Evolutionary conservation across 495 filamentous ascomycete genomes (phyloP).

Genomic region (Hypoxylon subgilvum): DNA sequence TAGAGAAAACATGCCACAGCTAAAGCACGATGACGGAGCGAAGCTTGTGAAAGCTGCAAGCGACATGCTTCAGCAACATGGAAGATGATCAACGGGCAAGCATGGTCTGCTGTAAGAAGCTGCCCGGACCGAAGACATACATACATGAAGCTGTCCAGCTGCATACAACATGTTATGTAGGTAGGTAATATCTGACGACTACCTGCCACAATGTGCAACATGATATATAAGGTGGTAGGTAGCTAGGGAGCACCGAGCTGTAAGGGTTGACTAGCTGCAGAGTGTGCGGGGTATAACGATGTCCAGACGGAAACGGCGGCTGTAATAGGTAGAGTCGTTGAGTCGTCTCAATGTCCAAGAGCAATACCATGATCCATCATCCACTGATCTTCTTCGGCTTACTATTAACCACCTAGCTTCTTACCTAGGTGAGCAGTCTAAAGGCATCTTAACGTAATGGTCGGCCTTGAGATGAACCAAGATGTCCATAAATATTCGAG

Average conservation of each 20-base stretch:
- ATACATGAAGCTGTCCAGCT: background rate
- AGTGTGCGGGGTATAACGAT: constrained; percentile 13
- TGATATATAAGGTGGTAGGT: background rate
- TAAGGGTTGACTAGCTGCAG: too few relatives aligned
- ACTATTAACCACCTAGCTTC: constrained; percentile 7
- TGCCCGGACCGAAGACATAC: constrained; percentile 3
- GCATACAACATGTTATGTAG: background rate
- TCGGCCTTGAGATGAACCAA: too few relatives aligned
- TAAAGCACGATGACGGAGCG: constrained; percentile 41
- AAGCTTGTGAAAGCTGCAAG: constrained; percentile 31
- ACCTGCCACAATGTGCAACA: background rate
- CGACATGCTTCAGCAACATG: constrained; percentile 1
- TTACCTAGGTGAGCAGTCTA: background rate
- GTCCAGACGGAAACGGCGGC: background rate
- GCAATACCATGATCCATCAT: background rate
- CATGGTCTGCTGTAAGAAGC: constrained; percentile 5
- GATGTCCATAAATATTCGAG: background rate
- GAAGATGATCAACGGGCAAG: constrained; percentile 17
- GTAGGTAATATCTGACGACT: constrained; percentile 1
- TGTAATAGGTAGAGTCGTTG: background rate
- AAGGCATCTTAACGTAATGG: too few relatives aligned
- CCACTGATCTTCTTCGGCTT: background rate
- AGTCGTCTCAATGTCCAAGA: background rate
- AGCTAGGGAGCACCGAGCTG: too few relatives aligned
- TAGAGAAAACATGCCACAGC: constrained; percentile 31